Base-by-base conservation (phyloP, 176 grass and related monocot species). In the Chrysopogon serrulatus region DNA sequence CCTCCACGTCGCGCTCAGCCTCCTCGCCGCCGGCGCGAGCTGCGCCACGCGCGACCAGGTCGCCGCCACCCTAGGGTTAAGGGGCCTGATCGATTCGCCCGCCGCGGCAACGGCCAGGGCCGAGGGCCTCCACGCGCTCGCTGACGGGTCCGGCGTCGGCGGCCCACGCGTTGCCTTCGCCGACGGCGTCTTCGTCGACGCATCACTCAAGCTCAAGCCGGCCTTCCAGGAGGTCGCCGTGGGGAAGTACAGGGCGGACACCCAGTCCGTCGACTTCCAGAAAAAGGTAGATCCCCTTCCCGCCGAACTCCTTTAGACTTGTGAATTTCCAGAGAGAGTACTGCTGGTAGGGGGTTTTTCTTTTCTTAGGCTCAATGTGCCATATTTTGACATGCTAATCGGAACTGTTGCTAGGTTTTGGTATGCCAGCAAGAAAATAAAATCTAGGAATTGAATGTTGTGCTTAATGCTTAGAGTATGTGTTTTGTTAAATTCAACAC, bases 1-100 rank as follows among this genome's bases (percentile, higher is more conserved):
- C 37, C 71, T 98, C 76, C 92, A 98, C 43, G 71, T 90, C 59
- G 87, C 87, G 13, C 95, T 98, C 89, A 84, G 86, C 90, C 90
- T 98, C 53, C 54, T 95, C 32, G 87, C 90, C 30, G 86, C 88
- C 21, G 90, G 92, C 35, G 76, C 90, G 0, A 88, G 82, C 15
- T 88, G 90, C 30, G 65, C 81, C 47, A 98, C 95, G 65, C 87
- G 90, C 24, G 82, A 92, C 75, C 88, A 95, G 39, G 54, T 94
- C 37, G 57, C 82, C n/a, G 84, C 88, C 28, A 74, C 80, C 42
- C 78, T 95, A 12, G 90, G 83, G 34, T 2, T 21, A n/a, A 19
- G 49, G 0, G 69, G 60, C 1, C n/a, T n/a, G n/a, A n/a, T n/a
- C 4, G 68, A 24, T 0, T 40, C 56, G 8, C 0, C 23, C 28